Conservation (phyloP, 768 basidiomycete genomes). For the Auricularia heimuer region DNA sequence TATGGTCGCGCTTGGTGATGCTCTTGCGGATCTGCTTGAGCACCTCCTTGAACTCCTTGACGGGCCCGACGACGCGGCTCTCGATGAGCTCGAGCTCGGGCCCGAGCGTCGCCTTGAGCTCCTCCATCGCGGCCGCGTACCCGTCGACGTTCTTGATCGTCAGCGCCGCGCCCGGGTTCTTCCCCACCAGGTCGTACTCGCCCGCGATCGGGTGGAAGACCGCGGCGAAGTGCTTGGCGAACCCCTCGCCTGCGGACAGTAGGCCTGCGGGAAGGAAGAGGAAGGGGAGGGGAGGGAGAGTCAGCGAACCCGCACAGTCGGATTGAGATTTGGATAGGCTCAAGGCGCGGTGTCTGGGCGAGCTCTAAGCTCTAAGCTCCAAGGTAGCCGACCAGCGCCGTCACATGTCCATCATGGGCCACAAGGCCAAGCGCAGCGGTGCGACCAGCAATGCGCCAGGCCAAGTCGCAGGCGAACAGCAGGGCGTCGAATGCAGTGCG, state of each 20-base stretch:
- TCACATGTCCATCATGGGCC: too few relatives aligned
- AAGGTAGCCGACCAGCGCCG: too few relatives aligned
- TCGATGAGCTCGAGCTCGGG: constrained; percentile 96
- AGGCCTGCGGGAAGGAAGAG: constrained; percentile 34
- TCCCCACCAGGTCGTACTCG: constrained; percentile 72
- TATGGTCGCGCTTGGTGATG: constrained; percentile 94
- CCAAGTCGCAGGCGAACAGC: too few relatives aligned
- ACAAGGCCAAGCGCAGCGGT: too few relatives aligned
- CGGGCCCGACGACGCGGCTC: constrained; percentile 70
- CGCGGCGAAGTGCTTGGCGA: constrained; percentile 50
- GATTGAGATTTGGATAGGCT: too few relatives aligned
- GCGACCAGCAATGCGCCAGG: too few relatives aligned
- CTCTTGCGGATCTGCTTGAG: constrained; percentile 88
- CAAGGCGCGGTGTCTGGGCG: too few relatives aligned
- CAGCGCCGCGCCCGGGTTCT: constrained; percentile 65
- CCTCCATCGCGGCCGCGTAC: constrained; percentile 70
- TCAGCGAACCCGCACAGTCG: too few relatives aligned
- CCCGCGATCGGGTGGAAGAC: constrained; percentile 57
- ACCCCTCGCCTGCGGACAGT: constrained; percentile 55
- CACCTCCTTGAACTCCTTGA: constrained; percentile 80
- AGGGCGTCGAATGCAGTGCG: too few relatives aligned
- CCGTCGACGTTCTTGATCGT: constrained; percentile 70
- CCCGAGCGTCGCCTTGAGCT: constrained; percentile 62
- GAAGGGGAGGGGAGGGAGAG: constrained; percentile 4
- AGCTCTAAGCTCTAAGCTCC: too few relatives aligned